Base-by-base conservation (phyloP, 1,284 basidiomycete species). In the Rhodotorula glutinis region DNA sequence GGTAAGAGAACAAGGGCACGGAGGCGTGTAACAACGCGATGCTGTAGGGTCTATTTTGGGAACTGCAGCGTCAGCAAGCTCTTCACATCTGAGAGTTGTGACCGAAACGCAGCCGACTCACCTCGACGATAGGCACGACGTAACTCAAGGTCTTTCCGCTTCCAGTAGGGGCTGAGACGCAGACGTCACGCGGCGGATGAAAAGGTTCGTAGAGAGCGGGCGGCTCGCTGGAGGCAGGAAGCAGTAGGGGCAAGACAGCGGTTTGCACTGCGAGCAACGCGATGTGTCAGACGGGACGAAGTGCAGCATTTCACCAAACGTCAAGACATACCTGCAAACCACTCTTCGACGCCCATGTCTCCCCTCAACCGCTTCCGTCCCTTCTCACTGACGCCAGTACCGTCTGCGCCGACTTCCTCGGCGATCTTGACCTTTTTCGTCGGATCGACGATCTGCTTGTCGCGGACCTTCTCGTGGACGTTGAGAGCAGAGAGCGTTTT, bases 61-160 rank as follows among this genome's bases (percentile, higher is more conserved):
- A n/a, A n/a, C n/a, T n/a, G n/a, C n/a, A n/a, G n/a, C n/a, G n/a
- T n/a, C n/a, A n/a, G n/a, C n/a, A n/a, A n/a, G n/a, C n/a, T n/a
- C n/a, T n/a, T n/a, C n/a, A n/a, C n/a, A n/a, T n/a, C n/a, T n/a
- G n/a, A n/a, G n/a, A n/a, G n/a, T n/a, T n/a, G n/a, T n/a, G n/a
- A n/a, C n/a, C n/a, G n/a, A n/a, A 63, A 60, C 10, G 30, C 8
- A 8, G 23, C 2, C 0, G 13, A 27, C 62, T 66, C 71, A 88
- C 90, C 83, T 98, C 91, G 38, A 97, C 83, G 61, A 98, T 90
- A 2, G 95, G 95, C 25, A 98, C 81, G 7, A 89, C 88, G 79
- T 98, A 98, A 19, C 92, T 91, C 27, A 98, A 83, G 0, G 95
- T 98, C 81, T 98, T 98, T 0, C 95, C 95, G 73, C 91, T 94